Base-by-base conservation (phyloP, 2,329 filamentous ascomycete species). In the Plenodomus lindquistii region DNA sequence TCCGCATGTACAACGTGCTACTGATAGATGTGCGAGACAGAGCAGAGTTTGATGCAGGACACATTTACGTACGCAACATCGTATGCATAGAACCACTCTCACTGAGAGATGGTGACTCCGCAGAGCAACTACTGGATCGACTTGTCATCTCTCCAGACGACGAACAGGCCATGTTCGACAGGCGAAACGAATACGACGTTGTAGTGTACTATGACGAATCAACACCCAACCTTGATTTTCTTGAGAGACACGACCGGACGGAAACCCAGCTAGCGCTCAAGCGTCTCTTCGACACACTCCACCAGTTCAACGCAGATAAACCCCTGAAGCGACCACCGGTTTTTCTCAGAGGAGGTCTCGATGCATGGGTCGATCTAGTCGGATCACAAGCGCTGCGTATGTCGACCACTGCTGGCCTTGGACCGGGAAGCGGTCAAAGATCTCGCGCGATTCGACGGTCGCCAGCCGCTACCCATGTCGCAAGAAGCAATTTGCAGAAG, bases 1-100 rank as follows among this genome's bases (percentile, higher is more conserved):
- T 96, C 65, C 79, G 80, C 46, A 77, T 79, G 49, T 91, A 74
- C 74, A 85, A 73, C 52, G 79, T 97, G 19, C 75, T 99, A 11
- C 71, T 97, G 19, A 91, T 99, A 56, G 94, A 99, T 70, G 85
- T 97, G 36, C 86, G 94, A 34, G 78, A 83, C 46, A 85, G 94
- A 20, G 84, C 88, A 44, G 83, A 88, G 8, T 99, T 89, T 66
- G 91, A 97, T 59, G 81, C 87, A 40, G 94, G 94, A 0, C 94
- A 99, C 67, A 91, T 99, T 55, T 88, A 88, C 76, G 85, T 88
- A 5, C 86, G 86, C 46, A 86, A 84, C 5, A 89, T 91, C 34
- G 90, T 99, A 37, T 99, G 94, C 70, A 83, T 99, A 51, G 94
- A 99, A 63, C 91, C 92, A 19, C 82, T 95, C 37, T 82, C 87